Base-by-base conservation (phyloP, 1,284 basidiomycete genomes). In the Rhodotorula sp. region DNA sequence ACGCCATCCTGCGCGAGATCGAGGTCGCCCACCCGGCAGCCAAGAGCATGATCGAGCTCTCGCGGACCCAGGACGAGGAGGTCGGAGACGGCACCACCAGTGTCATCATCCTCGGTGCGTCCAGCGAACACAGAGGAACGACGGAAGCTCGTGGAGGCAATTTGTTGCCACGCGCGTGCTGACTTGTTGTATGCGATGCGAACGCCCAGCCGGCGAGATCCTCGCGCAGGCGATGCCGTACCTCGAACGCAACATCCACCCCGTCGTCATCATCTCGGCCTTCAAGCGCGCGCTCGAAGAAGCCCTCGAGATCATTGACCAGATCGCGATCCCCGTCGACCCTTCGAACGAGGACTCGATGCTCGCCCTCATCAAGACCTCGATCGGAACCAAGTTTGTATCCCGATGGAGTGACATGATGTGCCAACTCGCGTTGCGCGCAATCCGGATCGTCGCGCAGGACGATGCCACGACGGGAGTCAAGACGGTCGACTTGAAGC, bases 21-120 rank as follows among this genome's bases (percentile, higher is more conserved):
- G 95, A 99, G 75, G 95, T 99, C 37, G 93, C 93, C 6, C 95
- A 98, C 79, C 96, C 96, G 1, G 95, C 95, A 37, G 95, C 95
- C 46, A 99, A 98, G 84, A 95, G 95, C 77, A 99, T 99, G 95
- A 98, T 99, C 77, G 95, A 99, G 82, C 87, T 99, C 29, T 91
- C 91, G 79, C 84, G 95, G 79, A 98, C 96, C 6, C 95, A 98
- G 82, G 96, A 99, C 77, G 95, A 99, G 83, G 95, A 99, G 80
- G 95, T 96, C 75, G 95, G 95, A 66, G 95, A 98, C 82, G 95
- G 95, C 67, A 98, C 95, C 42, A 99, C 95, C 26, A 93, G 90
- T 79, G 95, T 98, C 63, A 97, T 99, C 82, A 96, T 98, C 77
- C 87, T 98, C 48, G 93, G 92, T 93, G 77, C 77, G 87, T 80